Conservation (phyloP, 108 stramenopile species). For the Asterionellopsis glacialis region DNA sequence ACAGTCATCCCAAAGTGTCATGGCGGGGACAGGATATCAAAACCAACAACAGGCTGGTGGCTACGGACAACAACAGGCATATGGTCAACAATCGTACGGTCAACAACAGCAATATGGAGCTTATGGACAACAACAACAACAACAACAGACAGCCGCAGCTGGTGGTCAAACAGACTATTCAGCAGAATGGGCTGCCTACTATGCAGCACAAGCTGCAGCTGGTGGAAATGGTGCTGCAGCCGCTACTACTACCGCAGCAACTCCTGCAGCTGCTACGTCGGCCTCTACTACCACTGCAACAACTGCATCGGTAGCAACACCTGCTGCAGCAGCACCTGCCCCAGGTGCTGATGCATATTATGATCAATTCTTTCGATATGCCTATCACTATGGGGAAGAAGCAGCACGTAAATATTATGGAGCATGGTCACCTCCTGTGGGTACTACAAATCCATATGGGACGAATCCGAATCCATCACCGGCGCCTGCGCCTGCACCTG, state of each 20-base stretch:
- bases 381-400: conserved; percentile 78
- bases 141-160: conserved; percentile 15
- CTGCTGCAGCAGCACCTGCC: conserved; percentile 5
- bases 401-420: conserved; percentile 86
- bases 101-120: neutral
- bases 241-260: neutral
- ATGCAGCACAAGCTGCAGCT: conserved; percentile 59
- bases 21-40: conserved; percentile 51
- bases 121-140: conserved; percentile 17
- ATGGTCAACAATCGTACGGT: conserved; percentile 31
- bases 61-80: conserved; percentile 9
- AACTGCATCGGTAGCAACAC: conserved; percentile 13
- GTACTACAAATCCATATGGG: conserved; percentile 85
- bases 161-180: conserved; percentile 46
- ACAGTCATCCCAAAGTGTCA: conserved; percentile 75
- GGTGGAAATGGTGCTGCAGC: conserved; percentile 13
- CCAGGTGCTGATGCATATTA: conserved; percentile 82
- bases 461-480: conserved; percentile 39
- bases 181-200: conserved; percentile 69
- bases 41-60: neutral
- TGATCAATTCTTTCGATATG: conserved; percentile 85
- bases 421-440: conserved; percentile 83
- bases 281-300: neutral
- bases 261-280: conserved; percentile 2
- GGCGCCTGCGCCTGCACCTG: conserved; percentile 28